These are phyloP conservation scores for Fennellomyces sp. DNA, from an alignment of 371 early-diverging fungal genomes.

Conservation along the genomic window DNA sequence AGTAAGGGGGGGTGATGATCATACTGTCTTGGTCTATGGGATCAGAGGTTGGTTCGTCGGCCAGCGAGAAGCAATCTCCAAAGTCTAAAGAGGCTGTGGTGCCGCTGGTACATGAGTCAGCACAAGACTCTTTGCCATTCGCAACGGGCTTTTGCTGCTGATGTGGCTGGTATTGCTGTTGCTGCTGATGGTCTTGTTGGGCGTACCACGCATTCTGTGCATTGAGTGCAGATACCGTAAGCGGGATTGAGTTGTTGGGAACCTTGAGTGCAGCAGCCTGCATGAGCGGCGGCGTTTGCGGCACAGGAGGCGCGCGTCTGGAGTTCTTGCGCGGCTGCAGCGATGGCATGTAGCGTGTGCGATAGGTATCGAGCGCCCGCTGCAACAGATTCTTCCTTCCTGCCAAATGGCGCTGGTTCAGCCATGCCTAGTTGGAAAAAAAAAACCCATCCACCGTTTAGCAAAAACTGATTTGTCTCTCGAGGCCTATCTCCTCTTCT, in stretches of 20 bases:
- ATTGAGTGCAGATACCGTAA: constrained; percentile 37
- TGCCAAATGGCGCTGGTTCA: constrained; percentile 47
- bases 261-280: neutral
- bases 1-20: constrained; percentile 1
- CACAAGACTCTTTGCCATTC: constrained; percentile 10
- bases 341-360: constrained; percentile 46
- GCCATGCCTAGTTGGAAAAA: constrained; percentile 39
- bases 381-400: constrained; percentile 51
- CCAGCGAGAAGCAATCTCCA: constrained; percentile 50
- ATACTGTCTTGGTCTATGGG: constrained; percentile 1
- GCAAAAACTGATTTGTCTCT: too few relatives aligned
- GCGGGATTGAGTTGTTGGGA: constrained; percentile 18
- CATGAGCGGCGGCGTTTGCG: constrained; percentile 9
- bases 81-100: constrained; percentile 41
- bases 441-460: constrained; percentile 4
- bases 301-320: constrained; percentile 25
- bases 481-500: constrained; percentile 1
- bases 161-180: neutral
- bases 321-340: constrained; percentile 45
- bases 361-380: constrained; percentile 50
- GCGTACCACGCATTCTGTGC: constrained; percentile 45
- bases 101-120: constrained; percentile 34
- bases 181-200: constrained; percentile 10
- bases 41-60: constrained; percentile 23
- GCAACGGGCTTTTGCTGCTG: constrained; percentile 8